These are phyloP conservation scores for Ilex asprella DNA, from an alignment of 257 asterid species.

Conservation along the genomic window DNA sequence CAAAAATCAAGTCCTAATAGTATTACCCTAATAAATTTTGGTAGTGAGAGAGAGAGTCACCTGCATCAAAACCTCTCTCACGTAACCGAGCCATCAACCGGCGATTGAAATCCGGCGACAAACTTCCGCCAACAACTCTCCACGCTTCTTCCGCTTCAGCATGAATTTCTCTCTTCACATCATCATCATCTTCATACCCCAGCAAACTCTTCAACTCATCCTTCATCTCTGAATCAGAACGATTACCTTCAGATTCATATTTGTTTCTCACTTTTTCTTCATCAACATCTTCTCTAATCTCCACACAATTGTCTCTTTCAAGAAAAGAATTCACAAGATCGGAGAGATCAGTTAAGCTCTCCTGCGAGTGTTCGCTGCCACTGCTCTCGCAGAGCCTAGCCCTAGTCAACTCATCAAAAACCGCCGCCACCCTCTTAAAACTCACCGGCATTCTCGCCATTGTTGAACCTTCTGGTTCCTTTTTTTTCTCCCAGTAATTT, in stretches of 20 bases:
- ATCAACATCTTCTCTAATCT: slow-evolving; percentile 10
- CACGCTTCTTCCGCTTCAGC: slow-evolving; percentile 24
- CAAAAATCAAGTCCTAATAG: no score
- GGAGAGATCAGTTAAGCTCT: slow-evolving; percentile 37
- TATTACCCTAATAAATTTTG: background rate
- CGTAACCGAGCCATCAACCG: slow-evolving; percentile 44
- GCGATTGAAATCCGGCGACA: slow-evolving; percentile 35
- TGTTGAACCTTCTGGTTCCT: background rate
- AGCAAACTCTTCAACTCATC: slow-evolving; percentile 31
- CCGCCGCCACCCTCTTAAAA: slow-evolving; percentile 51
- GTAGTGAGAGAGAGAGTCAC: slow-evolving; percentile 17
- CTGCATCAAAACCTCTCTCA: slow-evolving; percentile 39
- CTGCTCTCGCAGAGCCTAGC: slow-evolving; percentile 52
- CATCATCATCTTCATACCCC: slow-evolving; percentile 12
- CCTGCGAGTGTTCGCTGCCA: slow-evolving; percentile 69
- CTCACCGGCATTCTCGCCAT: slow-evolving; percentile 45
- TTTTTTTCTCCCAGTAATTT: background rate
- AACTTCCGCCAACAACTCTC: slow-evolving; percentile 8
- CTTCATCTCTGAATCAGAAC: slow-evolving; percentile 13
- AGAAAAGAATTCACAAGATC: slow-evolving; percentile 62
- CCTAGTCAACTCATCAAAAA: slow-evolving; percentile 53
- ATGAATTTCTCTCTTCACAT: slow-evolving; percentile 13
- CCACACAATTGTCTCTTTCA: slow-evolving; percentile 27
- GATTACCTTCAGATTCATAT: slow-evolving; percentile 6
- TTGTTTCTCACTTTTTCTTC: slow-evolving; percentile 11